Base-by-base conservation (phyloP, 177 flowering plant genomes). In the Vitis hybrid region DNA sequence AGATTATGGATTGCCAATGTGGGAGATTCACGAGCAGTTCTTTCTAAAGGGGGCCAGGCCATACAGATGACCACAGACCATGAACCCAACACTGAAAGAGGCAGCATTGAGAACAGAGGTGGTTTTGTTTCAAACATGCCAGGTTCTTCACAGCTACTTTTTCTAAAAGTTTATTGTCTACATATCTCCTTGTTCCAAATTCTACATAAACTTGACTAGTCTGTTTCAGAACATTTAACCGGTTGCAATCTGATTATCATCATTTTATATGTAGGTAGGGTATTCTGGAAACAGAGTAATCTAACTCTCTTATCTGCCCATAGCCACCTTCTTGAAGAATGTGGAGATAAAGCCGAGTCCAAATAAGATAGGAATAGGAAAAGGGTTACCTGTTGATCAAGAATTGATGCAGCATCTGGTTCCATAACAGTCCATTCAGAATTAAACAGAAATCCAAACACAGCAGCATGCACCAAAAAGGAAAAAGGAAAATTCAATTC, bases 101-200 rank as follows among this genome's bases (percentile, higher is more conserved):
- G 77, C 63, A 84, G 74, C 81, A 84, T 84, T 69, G 87, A 84
- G 76, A 63, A 76, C 52, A 77, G 24, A 67, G 87, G 87, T 27
- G 87, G 87, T 32, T 84, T 84, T 71, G 84, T 84, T 68, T 82
- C 87, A 35, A 84, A 84, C 71, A 71, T 84, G 80, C 87, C 87
- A 84, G 87, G 87, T 82, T 17, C 27, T 58, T 41, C 50, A 35
- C 35, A 0, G 17, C 53, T 13, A 20, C 21, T 63, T 15, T 63
- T 32, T 13, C 18, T 50, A 10, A 9, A 20, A 9, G 1, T 14
- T 52, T 17, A 30, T n/a, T 6, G 13, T 62, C 9, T 62, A 30
- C 15, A 41, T 41, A 41, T 35, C n/a, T 15, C 17, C 64, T 62
- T 62, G 20, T 35, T 12, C 46, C 20, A 46, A 15, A 12, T 30